phyloP scores from a whole-genome alignment of 371 early-diverging fungal species.

The Paraphysoderma sedebokerense region DNA sequence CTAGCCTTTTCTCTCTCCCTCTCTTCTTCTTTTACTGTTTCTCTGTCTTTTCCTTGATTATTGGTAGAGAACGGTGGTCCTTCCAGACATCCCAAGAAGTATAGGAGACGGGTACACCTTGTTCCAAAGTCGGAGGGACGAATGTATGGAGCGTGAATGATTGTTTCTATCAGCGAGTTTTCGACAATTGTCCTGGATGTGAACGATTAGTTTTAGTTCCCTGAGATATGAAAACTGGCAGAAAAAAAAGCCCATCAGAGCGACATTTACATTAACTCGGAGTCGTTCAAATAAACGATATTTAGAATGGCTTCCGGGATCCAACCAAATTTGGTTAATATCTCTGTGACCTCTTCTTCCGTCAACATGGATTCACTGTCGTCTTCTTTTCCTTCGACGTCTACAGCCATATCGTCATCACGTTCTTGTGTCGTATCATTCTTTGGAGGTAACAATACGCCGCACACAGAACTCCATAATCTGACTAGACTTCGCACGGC shows the following conservation, averaged over 20 bases:
- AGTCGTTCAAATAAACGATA: conserved; percentile 61
- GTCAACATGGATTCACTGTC: conserved; percentile 5
- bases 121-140: conserved; percentile 6
- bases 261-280: conserved; percentile 39
- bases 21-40: too few relatives aligned
- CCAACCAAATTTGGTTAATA: conserved; percentile 42
- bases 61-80: too few relatives aligned
- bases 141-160: conserved; percentile 12
- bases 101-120: conserved; percentile 8
- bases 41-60: too few relatives aligned
- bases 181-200: conserved; percentile 46
- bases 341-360: conserved; percentile 6
- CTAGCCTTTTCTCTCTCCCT: too few relatives aligned
- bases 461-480: background rate
- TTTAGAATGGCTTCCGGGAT: conserved; percentile 62
- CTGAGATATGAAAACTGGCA: background rate
- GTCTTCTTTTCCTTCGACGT: too few relatives aligned
- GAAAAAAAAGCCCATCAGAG: background rate
- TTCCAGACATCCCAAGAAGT: too few relatives aligned
- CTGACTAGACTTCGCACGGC: background rate
- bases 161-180: conserved; percentile 33
- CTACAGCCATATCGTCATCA: background rate
- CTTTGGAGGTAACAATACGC: conserved; percentile 8
- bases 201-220: background rate
- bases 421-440: conserved; percentile 7